Percentiles rank a stretch among this genome's conserved stretches.
Conservation (phyloP, 2,329 filamentous ascomycete genomes). For the Ilyonectria robusta region DNA sequence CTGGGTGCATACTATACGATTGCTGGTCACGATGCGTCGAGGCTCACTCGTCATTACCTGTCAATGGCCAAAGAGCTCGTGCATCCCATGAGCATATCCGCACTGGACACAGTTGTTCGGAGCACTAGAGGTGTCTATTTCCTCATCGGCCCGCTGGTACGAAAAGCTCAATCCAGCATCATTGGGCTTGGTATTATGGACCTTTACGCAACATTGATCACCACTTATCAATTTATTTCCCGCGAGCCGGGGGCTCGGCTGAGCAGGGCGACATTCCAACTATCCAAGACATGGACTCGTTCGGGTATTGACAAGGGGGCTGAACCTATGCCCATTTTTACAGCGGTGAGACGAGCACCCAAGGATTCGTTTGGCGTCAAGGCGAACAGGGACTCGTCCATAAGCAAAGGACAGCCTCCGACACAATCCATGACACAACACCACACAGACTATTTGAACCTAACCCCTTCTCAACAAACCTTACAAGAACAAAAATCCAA, state of each 20-base stretch:
- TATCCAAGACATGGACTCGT: constrained; percentile 38
- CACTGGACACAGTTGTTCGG: constrained; percentile 30
- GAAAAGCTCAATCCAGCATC: constrained; percentile 43
- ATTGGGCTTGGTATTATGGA: constrained; percentile 45
- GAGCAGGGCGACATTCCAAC: constrained; percentile 40
- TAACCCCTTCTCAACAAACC: not conserved
- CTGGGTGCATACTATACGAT: constrained; percentile 44
- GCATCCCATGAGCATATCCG: constrained; percentile 39
- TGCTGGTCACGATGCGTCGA: constrained; percentile 32
- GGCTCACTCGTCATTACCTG: constrained; percentile 36
- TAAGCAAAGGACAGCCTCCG: constrained; percentile 20
- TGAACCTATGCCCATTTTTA: constrained; percentile 42
- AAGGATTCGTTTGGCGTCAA: constrained; percentile 33
- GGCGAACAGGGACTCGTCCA: constrained; percentile 23
- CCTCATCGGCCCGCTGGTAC: constrained; percentile 35
- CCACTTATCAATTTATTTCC: constrained; percentile 35
- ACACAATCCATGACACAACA: constrained; percentile 25
- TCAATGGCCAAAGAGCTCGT: constrained; percentile 37
- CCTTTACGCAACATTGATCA: constrained; percentile 40
- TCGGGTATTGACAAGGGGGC: constrained; percentile 29
- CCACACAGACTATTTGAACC: constrained; percentile 5
- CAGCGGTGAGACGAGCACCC: constrained; percentile 37
- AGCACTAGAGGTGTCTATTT: constrained; percentile 42
- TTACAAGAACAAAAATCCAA: not conserved
- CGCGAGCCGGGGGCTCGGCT: constrained; percentile 33